Base-by-base conservation (phyloP, 257 asterid genomes). In the Solanum infundibuliforme region DNA sequence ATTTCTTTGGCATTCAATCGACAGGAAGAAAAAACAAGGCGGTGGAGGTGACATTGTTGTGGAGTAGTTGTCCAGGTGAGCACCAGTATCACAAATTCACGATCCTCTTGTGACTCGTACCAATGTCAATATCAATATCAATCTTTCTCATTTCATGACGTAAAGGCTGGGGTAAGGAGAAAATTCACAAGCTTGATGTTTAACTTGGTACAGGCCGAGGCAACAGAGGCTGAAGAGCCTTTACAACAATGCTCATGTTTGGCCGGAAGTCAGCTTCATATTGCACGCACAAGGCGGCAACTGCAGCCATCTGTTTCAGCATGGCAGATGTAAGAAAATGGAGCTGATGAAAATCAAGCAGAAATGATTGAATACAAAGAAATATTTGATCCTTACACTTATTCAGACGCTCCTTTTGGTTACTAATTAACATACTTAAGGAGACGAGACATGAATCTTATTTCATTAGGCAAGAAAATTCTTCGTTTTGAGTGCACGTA, bases 211-310 rank as follows among this genome's bases (percentile, higher is more conserved):
- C 96, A 36, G 93, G 41, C 62, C 93, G 92, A 55, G 98, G 88
- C 91, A 94, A 87, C 65, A 94, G 92, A 81, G 98, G 98, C 91
- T 94, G 96, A 62, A 94, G 93, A 65, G 98, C 96, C 91, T 94
- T 94, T 32, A 94, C 95, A 14, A 94, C 96, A 41, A 94, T 94
- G 94, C 95, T 93, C 95, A 93, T 93, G 91, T 94, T 93, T 27
- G 98, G 96, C 16, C 96, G 92, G 85, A 93, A 94, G 90, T 93
- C 95, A 12, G 98, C 94, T 91, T 93, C 96, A 36, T 93, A 93
- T 89, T 94, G 96, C 82, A 93, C 95, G 1, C 96, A 94, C 89
- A 94, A 87, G 13, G 98, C 95, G 72, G 95, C 95, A 85, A 94
- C 98, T 11, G 96, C 98, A 90, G 98, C 98, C 96, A 94, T 92